These are phyloP conservation scores for Tympanopsis confertula DNA, from an alignment of 2,329 filamentous ascomycete genomes.

Conservation along the genomic window DNA sequence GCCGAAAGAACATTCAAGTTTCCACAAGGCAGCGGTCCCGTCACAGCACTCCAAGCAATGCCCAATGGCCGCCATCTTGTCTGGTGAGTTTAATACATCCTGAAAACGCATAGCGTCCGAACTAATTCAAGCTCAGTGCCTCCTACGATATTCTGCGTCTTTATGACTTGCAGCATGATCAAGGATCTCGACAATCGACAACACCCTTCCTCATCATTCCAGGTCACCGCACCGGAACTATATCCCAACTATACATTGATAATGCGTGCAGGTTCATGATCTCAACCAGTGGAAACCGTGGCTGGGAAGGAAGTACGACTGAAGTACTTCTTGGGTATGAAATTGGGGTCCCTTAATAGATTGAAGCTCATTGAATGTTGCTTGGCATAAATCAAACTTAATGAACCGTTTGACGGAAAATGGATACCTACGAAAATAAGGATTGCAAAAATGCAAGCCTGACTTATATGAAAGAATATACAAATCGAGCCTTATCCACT, in stretches of 20 bases:
- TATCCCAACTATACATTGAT: conserved; percentile 27
- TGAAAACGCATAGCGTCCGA: too few relatives aligned
- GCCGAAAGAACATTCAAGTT: conserved; percentile 51
- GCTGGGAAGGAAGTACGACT: conserved; percentile 56
- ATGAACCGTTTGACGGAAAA: too few relatives aligned
- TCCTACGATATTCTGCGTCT: conserved; percentile 34
- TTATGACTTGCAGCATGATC: conserved; percentile 47
- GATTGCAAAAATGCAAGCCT: too few relatives aligned
- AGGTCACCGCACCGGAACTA: conserved; percentile 23
- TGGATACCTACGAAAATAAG: too few relatives aligned
- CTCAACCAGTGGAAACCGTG: conserved; percentile 53
- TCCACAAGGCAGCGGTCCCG: conserved; percentile 51
- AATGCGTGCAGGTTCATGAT: conserved; percentile 57
- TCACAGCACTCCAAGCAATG: conserved; percentile 57
- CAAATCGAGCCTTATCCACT: too few relatives aligned
- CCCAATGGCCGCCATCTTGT: conserved; percentile 57
- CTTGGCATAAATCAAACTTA: too few relatives aligned
- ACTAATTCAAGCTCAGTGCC: conserved; percentile 6
- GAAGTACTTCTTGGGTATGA: conserved; percentile 65
- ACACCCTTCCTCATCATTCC: conserved; percentile 60
- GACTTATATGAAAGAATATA: too few relatives aligned
- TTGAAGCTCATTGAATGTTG: too few relatives aligned
- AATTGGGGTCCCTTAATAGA: conserved; percentile 20
- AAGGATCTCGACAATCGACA: conserved; percentile 36
- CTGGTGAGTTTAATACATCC: conserved; percentile 35